These are phyloP conservation scores for Aureobasidium sp. DNA, from an alignment of 2,329 filamentous ascomycete species.

Conservation along the genomic window DNA sequence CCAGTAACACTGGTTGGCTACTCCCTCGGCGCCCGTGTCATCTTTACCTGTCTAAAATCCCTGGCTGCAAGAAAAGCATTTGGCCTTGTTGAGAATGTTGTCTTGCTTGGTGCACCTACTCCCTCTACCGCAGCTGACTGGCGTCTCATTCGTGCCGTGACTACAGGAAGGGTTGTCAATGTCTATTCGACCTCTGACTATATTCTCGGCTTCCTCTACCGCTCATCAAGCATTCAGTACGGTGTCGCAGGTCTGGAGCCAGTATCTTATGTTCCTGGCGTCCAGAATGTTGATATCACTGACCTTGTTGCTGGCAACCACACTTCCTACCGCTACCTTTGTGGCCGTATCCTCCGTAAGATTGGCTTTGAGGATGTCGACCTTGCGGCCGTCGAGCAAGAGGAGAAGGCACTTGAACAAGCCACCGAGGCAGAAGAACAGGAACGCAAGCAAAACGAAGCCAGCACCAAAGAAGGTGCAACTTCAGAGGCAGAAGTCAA, in stretches of 20 bases:
- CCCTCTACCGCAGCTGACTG: conserved; percentile 66
- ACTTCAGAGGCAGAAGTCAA: conserved; percentile 23
- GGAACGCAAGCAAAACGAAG: conserved; percentile 21
- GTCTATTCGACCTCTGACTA: conserved; percentile 84
- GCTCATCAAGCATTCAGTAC: conserved; percentile 71
- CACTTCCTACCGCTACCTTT: conserved; percentile 42
- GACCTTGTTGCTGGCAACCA: conserved; percentile 41
- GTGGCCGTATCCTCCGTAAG: conserved; percentile 41
- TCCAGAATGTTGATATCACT: conserved; percentile 50
- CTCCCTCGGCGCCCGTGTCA: conserved; percentile 44
- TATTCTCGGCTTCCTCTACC: conserved; percentile 79
- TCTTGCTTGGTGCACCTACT: conserved; percentile 73
- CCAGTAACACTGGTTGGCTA: conserved; percentile 33
- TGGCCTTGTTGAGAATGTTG: conserved; percentile 73
- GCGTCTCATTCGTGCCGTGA: conserved; percentile 67
- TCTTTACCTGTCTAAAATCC: conserved; percentile 70
- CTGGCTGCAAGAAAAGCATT: conserved; percentile 73
- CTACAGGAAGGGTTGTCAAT: conserved; percentile 76
- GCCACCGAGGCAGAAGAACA: conserved; percentile 31
- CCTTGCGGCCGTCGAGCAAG: conserved; percentile 37
- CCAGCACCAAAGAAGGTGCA: conserved; percentile 11
- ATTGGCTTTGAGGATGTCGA: conserved; percentile 47
- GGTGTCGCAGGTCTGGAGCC: conserved; percentile 78
- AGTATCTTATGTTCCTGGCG: conserved; percentile 56
- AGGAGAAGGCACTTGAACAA: conserved; percentile 31